phyloP scores from a whole-genome alignment of 2,329 filamentous ascomycete genomes.

The Xylaria multiplex region DNA sequence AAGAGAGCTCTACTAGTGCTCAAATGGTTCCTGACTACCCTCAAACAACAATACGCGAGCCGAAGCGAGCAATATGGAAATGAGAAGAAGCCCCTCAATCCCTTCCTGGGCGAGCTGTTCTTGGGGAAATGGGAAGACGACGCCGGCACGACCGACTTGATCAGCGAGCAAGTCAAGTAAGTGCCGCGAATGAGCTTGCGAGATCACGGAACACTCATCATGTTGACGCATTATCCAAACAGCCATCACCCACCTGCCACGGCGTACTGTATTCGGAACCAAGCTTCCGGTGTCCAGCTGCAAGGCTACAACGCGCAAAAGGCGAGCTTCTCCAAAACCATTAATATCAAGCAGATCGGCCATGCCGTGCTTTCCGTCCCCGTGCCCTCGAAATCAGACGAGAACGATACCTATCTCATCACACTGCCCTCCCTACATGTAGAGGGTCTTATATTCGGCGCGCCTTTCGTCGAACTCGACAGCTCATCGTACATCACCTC shows the following conservation, averaged over 20 bases:
- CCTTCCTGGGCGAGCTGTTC: conserved; percentile 63
- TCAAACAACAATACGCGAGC: conserved; percentile 60
- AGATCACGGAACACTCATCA: neutral
- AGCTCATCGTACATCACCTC: conserved; percentile 58
- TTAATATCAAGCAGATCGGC: conserved; percentile 62
- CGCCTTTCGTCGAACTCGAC: conserved; percentile 60
- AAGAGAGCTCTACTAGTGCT: conserved; percentile 59
- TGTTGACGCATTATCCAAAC: conserved; percentile 21
- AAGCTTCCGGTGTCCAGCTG: conserved; percentile 56
- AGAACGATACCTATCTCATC: conserved; percentile 60
- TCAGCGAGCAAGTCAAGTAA: conserved; percentile 59
- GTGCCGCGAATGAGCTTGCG: conserved; percentile 8
- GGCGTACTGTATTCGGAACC: conserved; percentile 60
- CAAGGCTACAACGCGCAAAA: conserved; percentile 63
- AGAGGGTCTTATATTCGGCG: conserved; percentile 58
- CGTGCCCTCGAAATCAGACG: conserved; percentile 46
- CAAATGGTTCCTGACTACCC: conserved; percentile 58
- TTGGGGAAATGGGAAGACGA: conserved; percentile 50
- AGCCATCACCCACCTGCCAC: conserved; percentile 65
- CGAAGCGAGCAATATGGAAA: conserved; percentile 56
- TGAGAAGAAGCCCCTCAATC: conserved; percentile 65
- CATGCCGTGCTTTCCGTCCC: conserved; percentile 63
- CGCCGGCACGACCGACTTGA: conserved; percentile 47
- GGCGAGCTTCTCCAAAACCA: conserved; percentile 61
- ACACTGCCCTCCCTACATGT: conserved; percentile 61